Conservation (phyloP, 2,329 filamentous ascomycete genomes). For the Metarhizium brunneum region DNA sequence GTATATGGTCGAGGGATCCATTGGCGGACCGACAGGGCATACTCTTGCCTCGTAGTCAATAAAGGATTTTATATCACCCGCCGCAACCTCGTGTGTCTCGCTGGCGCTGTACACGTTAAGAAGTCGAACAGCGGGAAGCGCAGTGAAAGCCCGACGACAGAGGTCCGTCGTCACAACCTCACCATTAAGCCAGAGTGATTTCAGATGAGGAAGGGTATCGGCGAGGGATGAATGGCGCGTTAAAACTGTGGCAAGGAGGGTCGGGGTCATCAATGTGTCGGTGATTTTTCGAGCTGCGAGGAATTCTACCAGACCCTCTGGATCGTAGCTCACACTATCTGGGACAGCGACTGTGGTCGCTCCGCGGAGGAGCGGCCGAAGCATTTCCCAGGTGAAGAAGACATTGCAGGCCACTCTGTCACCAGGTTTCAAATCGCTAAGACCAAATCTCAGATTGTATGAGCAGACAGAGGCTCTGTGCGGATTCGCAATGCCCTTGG, state of each 20-base stretch:
- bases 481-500: conserved; percentile 76
- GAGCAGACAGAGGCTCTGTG: conserved; percentile 66
- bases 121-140: conserved; percentile 58
- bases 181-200: conserved; percentile 70
- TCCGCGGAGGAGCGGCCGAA: conserved; percentile 66
- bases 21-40: conserved; percentile 63
- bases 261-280: conserved; percentile 78
- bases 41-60: conserved; percentile 53
- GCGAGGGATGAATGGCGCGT: conserved; percentile 59
- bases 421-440: conserved; percentile 61
- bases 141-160: conserved; percentile 56
- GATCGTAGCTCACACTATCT: conserved; percentile 70
- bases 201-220: conserved; percentile 53
- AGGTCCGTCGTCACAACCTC: conserved; percentile 76
- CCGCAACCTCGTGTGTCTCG: conserved; percentile 73
- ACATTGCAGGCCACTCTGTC: conserved; percentile 82
- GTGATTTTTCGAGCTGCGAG: conserved; percentile 58
- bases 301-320: conserved; percentile 61
- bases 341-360: conserved; percentile 68
- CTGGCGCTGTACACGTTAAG: conserved; percentile 78
- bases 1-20: conserved; percentile 61
- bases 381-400: conserved; percentile 79
- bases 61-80: conserved; percentile 63
- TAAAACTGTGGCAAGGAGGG: conserved; percentile 65
- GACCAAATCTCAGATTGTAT: conserved; percentile 60